Percentiles rank a stretch among this genome's conserved stretches.
phyloP scores from a whole-genome alignment of 2,329 filamentous ascomycete species.

The Myriangium duriaei region DNA sequence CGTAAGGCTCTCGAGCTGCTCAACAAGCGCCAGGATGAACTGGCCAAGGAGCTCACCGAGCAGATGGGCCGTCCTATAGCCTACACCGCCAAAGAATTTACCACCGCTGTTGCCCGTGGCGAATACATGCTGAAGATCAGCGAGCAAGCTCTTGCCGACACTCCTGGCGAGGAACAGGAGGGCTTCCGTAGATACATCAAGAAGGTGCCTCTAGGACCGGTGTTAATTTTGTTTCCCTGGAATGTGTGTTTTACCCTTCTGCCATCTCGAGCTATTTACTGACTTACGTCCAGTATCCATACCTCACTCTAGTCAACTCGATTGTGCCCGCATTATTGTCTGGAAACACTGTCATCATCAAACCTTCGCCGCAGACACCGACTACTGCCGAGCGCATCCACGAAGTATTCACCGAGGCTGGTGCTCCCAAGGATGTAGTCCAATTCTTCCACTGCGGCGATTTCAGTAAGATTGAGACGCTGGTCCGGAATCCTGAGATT shows the following conservation, averaged over 20 bases:
- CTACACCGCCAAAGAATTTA: conserved; percentile 71
- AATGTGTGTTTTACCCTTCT: conserved; percentile 54
- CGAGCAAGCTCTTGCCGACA: conserved; percentile 64
- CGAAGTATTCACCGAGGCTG: conserved; percentile 64
- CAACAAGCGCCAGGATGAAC: conserved; percentile 57
- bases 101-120: conserved; percentile 72
- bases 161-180: conserved; percentile 68
- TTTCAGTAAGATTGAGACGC: conserved; percentile 58
- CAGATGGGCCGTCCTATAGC: conserved; percentile 93
- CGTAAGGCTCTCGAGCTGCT: conserved; percentile 65
- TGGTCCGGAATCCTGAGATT: conserved; percentile 66
- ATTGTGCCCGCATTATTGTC: conserved; percentile 81
- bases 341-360: conserved; percentile 84
- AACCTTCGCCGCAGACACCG: conserved; percentile 89
- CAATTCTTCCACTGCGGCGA: conserved; percentile 89
- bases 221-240: conserved; percentile 87
- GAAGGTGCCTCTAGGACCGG: conserved; percentile 77
- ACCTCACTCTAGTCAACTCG: conserved; percentile 85
- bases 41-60: conserved; percentile 74
- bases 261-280: conserved; percentile 4
- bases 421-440: conserved; percentile 69
- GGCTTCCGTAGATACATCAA: conserved; percentile 85
- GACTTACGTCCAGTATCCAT: conserved; percentile 60
- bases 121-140: conserved; percentile 80
- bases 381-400: conserved; percentile 78